phyloP scores from a whole-genome alignment of 495 filamentous ascomycete genomes.

The Peziza echinospora region DNA sequence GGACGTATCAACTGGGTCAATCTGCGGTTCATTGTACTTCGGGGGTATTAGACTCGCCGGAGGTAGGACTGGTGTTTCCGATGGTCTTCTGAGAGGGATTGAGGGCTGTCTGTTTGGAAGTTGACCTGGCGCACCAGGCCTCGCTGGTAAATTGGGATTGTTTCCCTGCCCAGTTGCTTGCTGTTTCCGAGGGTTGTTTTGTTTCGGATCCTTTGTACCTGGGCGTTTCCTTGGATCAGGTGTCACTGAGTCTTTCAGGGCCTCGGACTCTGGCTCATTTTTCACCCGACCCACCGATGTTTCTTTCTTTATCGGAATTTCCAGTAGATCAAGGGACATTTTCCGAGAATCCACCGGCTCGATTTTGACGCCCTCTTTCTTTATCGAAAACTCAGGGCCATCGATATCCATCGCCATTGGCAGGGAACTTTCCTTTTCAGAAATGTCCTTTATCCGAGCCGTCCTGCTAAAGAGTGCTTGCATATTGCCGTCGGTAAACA shows the following conservation, averaged over 20 bases:
- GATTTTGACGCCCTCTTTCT: constrained; percentile 4
- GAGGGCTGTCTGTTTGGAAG: not conserved
- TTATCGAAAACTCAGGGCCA: not conserved
- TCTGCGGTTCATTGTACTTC: not conserved
- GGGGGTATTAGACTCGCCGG: not conserved
- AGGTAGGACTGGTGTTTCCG: not conserved
- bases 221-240: not conserved
- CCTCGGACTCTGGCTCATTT: not conserved
- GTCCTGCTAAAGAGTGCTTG: constrained; percentile 24
- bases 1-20: not conserved
- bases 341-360: constrained; percentile 1
- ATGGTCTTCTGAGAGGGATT: not conserved
- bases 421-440: constrained; percentile 2
- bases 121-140: too few species aligned
- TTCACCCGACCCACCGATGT: not conserved
- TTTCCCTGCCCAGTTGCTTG: not conserved
- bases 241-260: not conserved
- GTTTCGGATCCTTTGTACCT: not conserved
- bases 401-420: constrained; percentile 3
- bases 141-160: too few species aligned
- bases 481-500: constrained; percentile 44
- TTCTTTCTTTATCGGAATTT: too few species aligned
- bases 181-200: not conserved
- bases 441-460: not conserved
- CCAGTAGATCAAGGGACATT: not conserved